A percentile compares a stretch with the other conserved stretches of the same genome.
Conservation (phyloP, 1,284 basidiomycete species). For the Waitea zeae region DNA sequence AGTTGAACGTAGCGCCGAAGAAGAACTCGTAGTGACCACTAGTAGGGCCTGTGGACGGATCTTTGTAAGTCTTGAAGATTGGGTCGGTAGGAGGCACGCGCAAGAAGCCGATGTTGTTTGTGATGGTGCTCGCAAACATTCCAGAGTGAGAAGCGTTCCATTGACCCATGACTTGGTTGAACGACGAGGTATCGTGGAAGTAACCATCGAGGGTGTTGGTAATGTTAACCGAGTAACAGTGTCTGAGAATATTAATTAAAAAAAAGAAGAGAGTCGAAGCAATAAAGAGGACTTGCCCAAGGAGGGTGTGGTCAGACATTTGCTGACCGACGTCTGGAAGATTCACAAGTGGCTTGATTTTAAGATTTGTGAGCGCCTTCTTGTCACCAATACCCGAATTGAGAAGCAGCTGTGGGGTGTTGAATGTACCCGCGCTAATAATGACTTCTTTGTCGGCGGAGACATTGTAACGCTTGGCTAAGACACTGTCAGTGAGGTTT, state of each 20-base stretch:
- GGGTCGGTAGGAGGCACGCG: constrained; percentile 7
- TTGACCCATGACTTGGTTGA: no score
- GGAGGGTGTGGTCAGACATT: constrained; percentile 12
- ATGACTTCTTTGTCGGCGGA: constrained; percentile 6
- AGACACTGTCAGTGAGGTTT: constrained; percentile 13
- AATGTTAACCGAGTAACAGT: background rate
- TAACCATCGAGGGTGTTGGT: background rate
- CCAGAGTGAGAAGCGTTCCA: constrained; percentile 8
- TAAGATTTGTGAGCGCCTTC: constrained; percentile 13
- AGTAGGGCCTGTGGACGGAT: constrained; percentile 10
- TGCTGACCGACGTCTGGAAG: constrained; percentile 21
- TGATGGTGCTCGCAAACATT: constrained; percentile 5
- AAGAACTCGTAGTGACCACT: constrained; percentile 16
- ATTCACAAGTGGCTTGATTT: constrained; percentile 15
- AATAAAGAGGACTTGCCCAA: background rate
- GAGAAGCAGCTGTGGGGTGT: constrained; percentile 12
- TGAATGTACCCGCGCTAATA: constrained; percentile 3
- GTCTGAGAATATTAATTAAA: background rate
- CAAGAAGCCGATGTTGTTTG: constrained; percentile 9
- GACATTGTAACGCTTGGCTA: constrained; percentile 6
- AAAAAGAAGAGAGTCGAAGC: background rate
- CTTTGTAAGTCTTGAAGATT: constrained; percentile 5
- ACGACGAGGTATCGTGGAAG: no score
- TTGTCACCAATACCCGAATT: constrained; percentile 24
- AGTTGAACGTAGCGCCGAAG: constrained; percentile 12